These are phyloP conservation scores for Leishmania gerbilli DNA, from an alignment of 208 protist genomes.

Conservation along the genomic window DNA sequence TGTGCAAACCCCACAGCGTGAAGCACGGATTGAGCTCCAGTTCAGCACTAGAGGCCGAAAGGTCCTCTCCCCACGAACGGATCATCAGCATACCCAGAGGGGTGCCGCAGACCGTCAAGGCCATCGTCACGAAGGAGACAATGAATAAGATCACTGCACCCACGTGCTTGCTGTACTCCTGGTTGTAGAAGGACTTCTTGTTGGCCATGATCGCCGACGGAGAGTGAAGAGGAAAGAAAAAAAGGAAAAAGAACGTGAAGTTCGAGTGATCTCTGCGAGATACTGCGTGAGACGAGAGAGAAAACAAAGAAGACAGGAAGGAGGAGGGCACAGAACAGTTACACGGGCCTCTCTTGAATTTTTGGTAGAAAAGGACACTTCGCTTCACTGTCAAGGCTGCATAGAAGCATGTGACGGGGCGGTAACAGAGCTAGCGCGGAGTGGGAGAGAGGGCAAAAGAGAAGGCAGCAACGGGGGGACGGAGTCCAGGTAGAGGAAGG, in stretches of 20 bases:
- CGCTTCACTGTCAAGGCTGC: neutral
- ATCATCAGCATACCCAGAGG: conserved; percentile 50
- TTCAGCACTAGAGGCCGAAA: neutral
- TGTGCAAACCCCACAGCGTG: conserved; percentile 61
- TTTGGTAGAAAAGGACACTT: neutral
- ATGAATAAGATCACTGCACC: conserved; percentile 53
- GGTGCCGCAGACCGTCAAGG: conserved; percentile 48
- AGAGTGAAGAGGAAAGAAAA: neutral
- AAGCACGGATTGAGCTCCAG: conserved; percentile 33
- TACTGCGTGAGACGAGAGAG: neutral
- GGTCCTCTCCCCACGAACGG: neutral
- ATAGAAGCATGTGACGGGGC: neutral
- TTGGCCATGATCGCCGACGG: conserved; percentile 43
- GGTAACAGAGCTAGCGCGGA: neutral
- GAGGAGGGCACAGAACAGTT: neutral
- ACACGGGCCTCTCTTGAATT: neutral
- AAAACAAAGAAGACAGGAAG: neutral
- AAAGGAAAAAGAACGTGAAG: neutral
- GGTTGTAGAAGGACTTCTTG: conserved; percentile 47
- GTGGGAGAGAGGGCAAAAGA: neutral
- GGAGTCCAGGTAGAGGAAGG: neutral
- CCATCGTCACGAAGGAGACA: conserved; percentile 42
- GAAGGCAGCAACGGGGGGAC: neutral
- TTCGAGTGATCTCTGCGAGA: neutral
- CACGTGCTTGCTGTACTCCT: conserved; percentile 54